phyloP scores from a whole-genome alignment of 2,329 filamentous ascomycete species.

The Talaromyces sp. region DNA sequence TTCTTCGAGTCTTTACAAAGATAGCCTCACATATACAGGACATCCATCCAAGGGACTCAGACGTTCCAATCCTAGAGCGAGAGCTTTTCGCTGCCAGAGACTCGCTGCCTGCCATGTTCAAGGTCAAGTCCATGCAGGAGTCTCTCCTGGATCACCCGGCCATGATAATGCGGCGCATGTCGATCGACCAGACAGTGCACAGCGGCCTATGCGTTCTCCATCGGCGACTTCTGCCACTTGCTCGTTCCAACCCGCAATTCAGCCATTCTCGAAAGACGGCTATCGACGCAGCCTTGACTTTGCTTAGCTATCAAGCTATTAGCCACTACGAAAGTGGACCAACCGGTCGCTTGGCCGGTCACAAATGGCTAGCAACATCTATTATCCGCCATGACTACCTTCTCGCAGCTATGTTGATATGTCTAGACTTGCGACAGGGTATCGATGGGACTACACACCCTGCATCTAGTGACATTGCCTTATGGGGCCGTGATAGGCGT shows the following conservation, averaged over 20 bases:
- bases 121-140: slow-evolving; percentile 64
- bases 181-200: slow-evolving; percentile 44
- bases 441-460: slow-evolving; percentile 16
- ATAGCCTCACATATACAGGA: slow-evolving; percentile 31
- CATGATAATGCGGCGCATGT: slow-evolving; percentile 70
- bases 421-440: slow-evolving; percentile 66
- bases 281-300: slow-evolving; percentile 73
- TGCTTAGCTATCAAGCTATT: slow-evolving; percentile 67
- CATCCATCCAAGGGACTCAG: slow-evolving; percentile 48
- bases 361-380: slow-evolving; percentile 73
- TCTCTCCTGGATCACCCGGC: slow-evolving; percentile 61
- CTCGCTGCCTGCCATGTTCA: slow-evolving; percentile 69
- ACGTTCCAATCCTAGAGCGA: slow-evolving; percentile 49
- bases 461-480: slow-evolving; percentile 25
- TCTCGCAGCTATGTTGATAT: slow-evolving; percentile 73
- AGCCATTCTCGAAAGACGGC: slow-evolving; percentile 70
- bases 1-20: slow-evolving; percentile 31
- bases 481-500: slow-evolving; percentile 42
- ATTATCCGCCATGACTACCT: slow-evolving; percentile 77
- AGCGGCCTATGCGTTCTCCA: slow-evolving; percentile 82
- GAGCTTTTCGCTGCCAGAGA: slow-evolving; percentile 49
- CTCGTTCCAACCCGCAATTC: slow-evolving; percentile 68
- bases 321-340: slow-evolving; percentile 67
- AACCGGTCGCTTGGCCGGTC: slow-evolving; percentile 63
- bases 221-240: slow-evolving; percentile 69